A percentile compares a stretch with the other conserved stretches of the same genome.
Conservation (phyloP, 805 yeast species). For the Jamesozyma piceae region DNA sequence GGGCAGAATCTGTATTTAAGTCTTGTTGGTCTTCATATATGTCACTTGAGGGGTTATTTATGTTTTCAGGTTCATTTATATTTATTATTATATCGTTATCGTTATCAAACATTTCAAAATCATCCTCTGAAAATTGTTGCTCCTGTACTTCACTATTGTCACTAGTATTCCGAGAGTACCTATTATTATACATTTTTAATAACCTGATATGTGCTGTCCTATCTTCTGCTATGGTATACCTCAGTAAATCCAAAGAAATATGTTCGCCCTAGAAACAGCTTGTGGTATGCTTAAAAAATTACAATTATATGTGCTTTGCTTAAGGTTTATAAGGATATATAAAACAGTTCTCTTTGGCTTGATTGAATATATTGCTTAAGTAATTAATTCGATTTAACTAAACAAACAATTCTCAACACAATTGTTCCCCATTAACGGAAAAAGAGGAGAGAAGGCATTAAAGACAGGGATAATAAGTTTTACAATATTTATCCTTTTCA, state of each 20-base stretch:
- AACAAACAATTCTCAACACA: too few relatives aligned
- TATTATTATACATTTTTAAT: neutral
- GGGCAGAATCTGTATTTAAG: neutral
- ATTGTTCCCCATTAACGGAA: too few relatives aligned
- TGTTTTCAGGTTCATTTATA: neutral
- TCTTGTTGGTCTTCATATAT: neutral
- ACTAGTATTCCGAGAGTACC: neutral
- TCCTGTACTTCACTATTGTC: neutral
- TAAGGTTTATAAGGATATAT: too few relatives aligned
- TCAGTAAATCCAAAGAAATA: neutral
- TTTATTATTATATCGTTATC: constrained; percentile 1
- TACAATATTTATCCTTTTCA: too few relatives aligned
- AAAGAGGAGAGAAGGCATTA: too few relatives aligned
- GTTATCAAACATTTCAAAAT: neutral
- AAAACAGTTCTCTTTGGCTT: too few relatives aligned
- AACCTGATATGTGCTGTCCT: neutral
- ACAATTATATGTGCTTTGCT: too few relatives aligned
- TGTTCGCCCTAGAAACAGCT: too few relatives aligned
- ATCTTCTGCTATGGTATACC: neutral
- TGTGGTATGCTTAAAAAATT: too few relatives aligned
- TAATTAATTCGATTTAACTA: too few relatives aligned
- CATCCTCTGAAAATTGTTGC: neutral
- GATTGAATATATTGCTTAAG: too few relatives aligned
- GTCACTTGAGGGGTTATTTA: neutral
- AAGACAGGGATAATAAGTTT: too few relatives aligned